Evolutionary conservation across 306 rosid species (phyloP).

Genomic region (Corylus avellana): DNA sequence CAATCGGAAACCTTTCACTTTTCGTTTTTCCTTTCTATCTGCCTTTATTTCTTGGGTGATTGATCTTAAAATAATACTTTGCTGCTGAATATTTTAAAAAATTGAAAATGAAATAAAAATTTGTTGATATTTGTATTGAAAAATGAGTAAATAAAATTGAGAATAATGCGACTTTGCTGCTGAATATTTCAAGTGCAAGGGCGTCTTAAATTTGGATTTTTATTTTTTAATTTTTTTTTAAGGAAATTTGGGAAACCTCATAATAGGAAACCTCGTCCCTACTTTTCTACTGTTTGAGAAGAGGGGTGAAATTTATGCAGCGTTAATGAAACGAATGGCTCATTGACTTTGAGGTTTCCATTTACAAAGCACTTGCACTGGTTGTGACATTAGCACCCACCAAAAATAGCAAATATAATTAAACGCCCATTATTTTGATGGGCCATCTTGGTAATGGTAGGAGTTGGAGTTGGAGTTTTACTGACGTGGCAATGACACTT

Average conservation of each 20-base stretch:
- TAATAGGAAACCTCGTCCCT: too few relatives aligned
- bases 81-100: too few relatives aligned
- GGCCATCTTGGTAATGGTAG: not conserved
- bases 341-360: constrained; percentile 2
- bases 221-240: too few relatives aligned
- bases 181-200: too few relatives aligned
- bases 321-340: constrained; percentile 21
- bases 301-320: not conserved
- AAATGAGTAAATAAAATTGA: too few relatives aligned
- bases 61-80: too few relatives aligned
- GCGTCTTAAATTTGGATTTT: too few relatives aligned
- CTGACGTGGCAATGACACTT: not conserved
- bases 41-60: too few relatives aligned
- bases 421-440: not conserved
- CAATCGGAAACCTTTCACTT: not conserved
- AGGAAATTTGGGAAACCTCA: too few relatives aligned
- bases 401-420: not conserved
- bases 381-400: constrained; percentile 25
- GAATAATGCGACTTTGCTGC: too few relatives aligned
- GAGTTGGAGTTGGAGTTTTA: not conserved
- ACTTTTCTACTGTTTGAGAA: not conserved
- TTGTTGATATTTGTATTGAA: too few relatives aligned
- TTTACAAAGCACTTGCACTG: constrained; percentile 18
- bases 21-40: not conserved
- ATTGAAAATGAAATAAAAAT: too few relatives aligned